Evolutionary conservation across 305 asterid genomes (phyloP), one percentile per base, ranked within the genome.

Genomic region (Caryopteris hybrid): DNA sequence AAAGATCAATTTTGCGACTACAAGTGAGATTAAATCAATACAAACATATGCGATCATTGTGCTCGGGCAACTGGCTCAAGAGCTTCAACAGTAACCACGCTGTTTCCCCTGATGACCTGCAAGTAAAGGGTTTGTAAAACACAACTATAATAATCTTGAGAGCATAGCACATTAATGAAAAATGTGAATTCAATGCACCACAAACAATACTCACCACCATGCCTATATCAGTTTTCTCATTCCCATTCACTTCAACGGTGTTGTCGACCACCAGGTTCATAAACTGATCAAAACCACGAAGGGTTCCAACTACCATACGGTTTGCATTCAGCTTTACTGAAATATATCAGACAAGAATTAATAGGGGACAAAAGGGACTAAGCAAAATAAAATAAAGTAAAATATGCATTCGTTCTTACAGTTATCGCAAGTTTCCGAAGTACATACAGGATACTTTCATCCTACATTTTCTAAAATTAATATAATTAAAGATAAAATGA

Each of bases 281-380:
- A 77, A 94, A 94, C 82, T 94, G 98, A 74, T 94, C 99, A 47
- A 94, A 94, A 3, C 98, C 99, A 16, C 98, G 98, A 42, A 94
- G 97, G 12, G 97, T 89, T 20, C 99, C 98, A 61, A 88, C 79
- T 45, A 94, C 98, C 87, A 81, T 82, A 17, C 96, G 93, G 56
- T 91, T 94, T 42, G 98, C 98, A 72, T 94, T 94, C 59, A 94
- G 78, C 85, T 94, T 94, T 52, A 91, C 98, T 91, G 88, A 52
- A 65, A 57, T 46, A 74, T 21, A 55, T 4, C 8, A 38, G 3
- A 36, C 1, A 31, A 22, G 29, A 38, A 34, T 53, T 57, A n/a
- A n/a, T n/a, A n/a, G n/a, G n/a, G n/a, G n/a, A n/a, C n/a, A n/a
- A n/a, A n/a, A n/a, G n/a, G n/a, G n/a, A n/a, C n/a, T n/a, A n/a